A percentile compares a stretch with the other conserved stretches of the same genome.
Evolutionary conservation across 2,329 filamentous ascomycete species (phyloP).

Genomic region (Emericellopsis atlantica): DNA sequence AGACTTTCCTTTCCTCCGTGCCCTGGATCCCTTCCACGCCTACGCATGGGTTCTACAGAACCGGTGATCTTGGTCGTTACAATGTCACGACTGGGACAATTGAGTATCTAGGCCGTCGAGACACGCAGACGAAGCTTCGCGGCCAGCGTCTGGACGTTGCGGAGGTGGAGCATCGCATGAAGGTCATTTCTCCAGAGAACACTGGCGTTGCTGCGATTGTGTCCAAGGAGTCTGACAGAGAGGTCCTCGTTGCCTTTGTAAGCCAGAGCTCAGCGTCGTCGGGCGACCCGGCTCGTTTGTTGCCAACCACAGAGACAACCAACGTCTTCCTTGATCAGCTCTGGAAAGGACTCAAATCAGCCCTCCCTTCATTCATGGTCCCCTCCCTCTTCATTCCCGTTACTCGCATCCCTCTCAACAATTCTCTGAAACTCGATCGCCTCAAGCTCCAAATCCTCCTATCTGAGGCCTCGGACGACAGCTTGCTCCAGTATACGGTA

Average conservation of each 20-base stretch:
- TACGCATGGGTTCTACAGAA: conserved; percentile 9
- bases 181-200: not conserved
- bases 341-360: not conserved
- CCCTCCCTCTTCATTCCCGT: conserved; percentile 9
- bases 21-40: conserved; percentile 11
- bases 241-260: conserved; percentile 1
- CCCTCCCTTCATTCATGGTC: conserved; percentile 8
- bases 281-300: not conserved
- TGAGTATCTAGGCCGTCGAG: conserved; percentile 7
- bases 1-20: conserved; percentile 8
- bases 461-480: too few relatives aligned
- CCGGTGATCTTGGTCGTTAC: conserved; percentile 6
- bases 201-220: conserved; percentile 2
- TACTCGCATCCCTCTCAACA: conserved; percentile 6
- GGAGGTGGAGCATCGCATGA: conserved; percentile 4
- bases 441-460: conserved; percentile 7
- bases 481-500: too few relatives aligned
- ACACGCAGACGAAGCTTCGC: conserved; percentile 39
- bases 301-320: not conserved
- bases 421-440: conserved; percentile 7
- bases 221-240: not conserved
- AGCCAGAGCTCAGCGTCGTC: not conserved
- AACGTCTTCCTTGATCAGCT: not conserved
- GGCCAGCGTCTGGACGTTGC: conserved; percentile 36
- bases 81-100: conserved; percentile 6